Evolutionary conservation across 306 rosid genomes (phyloP), one percentile per base, ranked within the genome.

Genomic region (Potentilla sterilis): DNA sequence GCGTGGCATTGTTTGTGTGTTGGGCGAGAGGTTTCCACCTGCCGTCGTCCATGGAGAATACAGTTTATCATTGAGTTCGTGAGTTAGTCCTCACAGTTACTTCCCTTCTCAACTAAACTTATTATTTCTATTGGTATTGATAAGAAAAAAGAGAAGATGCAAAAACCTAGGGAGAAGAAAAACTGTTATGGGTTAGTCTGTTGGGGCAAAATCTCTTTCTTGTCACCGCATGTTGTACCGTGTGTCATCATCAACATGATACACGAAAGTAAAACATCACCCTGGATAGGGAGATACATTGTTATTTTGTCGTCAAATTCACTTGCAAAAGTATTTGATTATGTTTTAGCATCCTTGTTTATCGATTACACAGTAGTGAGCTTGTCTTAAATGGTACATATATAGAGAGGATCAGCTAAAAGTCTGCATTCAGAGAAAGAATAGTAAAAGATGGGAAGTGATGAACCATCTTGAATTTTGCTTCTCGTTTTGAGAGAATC

Each of bases 221-320:
- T 46, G 46, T 74, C 22, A 34, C 42, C 2, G 69, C 32, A 42
- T 58, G 42, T 48, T 80, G 75, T 81, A 51, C 72, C 28, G 63
- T 59, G 80, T 63, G 69, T 79, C 81, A 77, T 69, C 83, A 78
- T 46, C 68, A 73, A 64, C 44, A 71, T 64, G 69, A 74, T 44
- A 10, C 69, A 74, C 78, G 32, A 19, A 41, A 41, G 0, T 74
- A 15, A 10, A 61, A 74, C 69, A 16, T 63, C 70, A 61, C 62
- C 76, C 73, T 74, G 67, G 80, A 73, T 78, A 22, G 77, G 77
- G 57, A 78, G 73, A 68, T 71, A 61, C 38, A 72, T 47, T 19
- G 70, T 78, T 79, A 73, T 74, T 79, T 84, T 37, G 8, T 51
- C 8, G 67, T 79, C 54, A 51, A 49, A 73, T 74, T 85, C 67